Percentiles rank a stretch among this genome's conserved stretches.
Conservation (phyloP, 352 stramenopile species). For the Globisporangium takayamanum region DNA sequence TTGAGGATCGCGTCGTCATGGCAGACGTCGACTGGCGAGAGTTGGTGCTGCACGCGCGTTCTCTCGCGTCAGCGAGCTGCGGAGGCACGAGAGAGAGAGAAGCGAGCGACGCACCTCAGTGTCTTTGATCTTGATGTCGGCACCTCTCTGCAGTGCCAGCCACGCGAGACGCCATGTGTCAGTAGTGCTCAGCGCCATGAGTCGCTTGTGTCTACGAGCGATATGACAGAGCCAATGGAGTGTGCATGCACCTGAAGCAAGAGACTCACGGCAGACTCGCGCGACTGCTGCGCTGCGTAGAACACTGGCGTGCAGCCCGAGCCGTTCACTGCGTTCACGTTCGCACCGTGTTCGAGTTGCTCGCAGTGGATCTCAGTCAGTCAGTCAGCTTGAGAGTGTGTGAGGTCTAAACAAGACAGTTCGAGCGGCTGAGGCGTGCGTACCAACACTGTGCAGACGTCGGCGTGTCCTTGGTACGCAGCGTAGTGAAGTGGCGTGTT, state of each 20-base stretch:
- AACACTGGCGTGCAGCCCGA: slow-evolving; percentile 63
- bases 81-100: background rate
- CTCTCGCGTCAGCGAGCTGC: background rate
- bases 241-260: slow-evolving; percentile 38
- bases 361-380: background rate
- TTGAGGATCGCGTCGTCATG: slow-evolving; percentile 32
- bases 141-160: slow-evolving; percentile 29
- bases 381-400: background rate
- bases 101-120: slow-evolving; percentile 24
- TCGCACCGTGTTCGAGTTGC: slow-evolving; percentile 42
- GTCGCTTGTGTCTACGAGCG: no score
- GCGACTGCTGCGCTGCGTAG: slow-evolving; percentile 59
- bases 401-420: background rate
- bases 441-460: slow-evolving; percentile 41
- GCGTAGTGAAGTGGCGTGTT: slow-evolving; percentile 75
- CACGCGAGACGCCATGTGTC: background rate
- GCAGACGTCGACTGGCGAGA: slow-evolving; percentile 61
- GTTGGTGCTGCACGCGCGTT: slow-evolving; percentile 29
- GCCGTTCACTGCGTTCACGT: slow-evolving; percentile 45
- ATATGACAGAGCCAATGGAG: background rate
- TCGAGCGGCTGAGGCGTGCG: background rate
- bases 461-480: slow-evolving; percentile 51
- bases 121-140: slow-evolving; percentile 42
- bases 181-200: no score
- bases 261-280: slow-evolving; percentile 30